Evolutionary conservation across 768 basidiomycete genomes (phyloP).

Genomic region (Suillus ampliporus): DNA sequence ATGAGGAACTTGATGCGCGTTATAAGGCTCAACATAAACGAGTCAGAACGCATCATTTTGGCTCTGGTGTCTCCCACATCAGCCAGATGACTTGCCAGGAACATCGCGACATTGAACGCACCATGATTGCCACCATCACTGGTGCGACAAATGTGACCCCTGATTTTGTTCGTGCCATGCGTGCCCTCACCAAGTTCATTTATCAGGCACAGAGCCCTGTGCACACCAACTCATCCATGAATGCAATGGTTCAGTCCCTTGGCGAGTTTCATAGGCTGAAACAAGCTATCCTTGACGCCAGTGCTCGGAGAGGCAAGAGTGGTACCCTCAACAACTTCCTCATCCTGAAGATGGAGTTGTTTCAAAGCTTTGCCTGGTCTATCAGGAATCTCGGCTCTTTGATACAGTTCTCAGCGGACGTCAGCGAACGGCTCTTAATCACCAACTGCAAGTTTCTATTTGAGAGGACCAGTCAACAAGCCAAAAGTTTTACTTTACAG

Average conservation of each 20-base stretch:
- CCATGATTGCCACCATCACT: constrained; percentile 38
- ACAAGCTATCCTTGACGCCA: not conserved
- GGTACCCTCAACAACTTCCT: not conserved
- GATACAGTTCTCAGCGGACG: not conserved
- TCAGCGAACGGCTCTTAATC: not conserved
- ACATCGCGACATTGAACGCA: constrained; percentile 42
- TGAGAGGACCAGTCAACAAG: too few relatives aligned
- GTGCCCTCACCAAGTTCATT: not conserved
- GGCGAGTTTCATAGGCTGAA: not conserved
- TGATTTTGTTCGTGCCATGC: not conserved
- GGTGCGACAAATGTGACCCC: constrained; percentile 35
- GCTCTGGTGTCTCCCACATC: constrained; percentile 42
- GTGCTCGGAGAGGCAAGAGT: not conserved
- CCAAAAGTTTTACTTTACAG: too few relatives aligned
- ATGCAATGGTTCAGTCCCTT: not conserved
- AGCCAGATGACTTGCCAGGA: constrained; percentile 50
- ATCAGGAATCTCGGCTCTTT: not conserved
- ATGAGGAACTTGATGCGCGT: constrained; percentile 41
- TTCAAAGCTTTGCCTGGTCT: not conserved
- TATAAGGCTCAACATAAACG: constrained; percentile 37
- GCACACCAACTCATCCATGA: not conserved
- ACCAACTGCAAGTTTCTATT: too few relatives aligned
- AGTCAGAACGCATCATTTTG: constrained; percentile 41
- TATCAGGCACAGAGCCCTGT: constrained; percentile 4
- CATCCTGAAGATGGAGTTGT: constrained; percentile 5